Conservation (phyloP, 2,329 filamentous ascomycete genomes). For the Colletotrichum sidae region DNA sequence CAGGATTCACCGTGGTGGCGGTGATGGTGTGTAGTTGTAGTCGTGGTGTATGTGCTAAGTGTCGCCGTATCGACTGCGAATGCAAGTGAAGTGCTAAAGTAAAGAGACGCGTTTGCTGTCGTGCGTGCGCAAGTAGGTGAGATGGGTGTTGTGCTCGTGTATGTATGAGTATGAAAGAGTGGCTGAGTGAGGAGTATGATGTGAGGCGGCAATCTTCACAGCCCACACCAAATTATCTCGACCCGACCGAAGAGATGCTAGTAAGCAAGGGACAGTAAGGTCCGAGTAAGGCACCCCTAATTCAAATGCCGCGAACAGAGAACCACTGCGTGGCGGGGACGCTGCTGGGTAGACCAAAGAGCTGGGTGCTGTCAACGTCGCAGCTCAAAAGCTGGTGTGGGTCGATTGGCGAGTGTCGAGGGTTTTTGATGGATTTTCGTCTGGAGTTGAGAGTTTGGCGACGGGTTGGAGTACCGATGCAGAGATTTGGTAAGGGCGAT, state of each 20-base stretch:
- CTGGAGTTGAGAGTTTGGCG: not conserved
- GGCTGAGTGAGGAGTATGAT: slow-evolving; percentile 30
- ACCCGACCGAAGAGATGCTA: not conserved
- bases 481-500: not conserved
- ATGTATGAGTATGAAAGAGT: slow-evolving; percentile 15
- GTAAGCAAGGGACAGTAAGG: too few species aligned
- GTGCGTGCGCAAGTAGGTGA: slow-evolving; percentile 1
- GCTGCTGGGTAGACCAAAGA: slow-evolving; percentile 17
- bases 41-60: not conserved
- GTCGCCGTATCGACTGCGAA: too few species aligned
- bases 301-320: slow-evolving; percentile 22
- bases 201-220: slow-evolving; percentile 30
- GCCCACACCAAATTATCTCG: slow-evolving; percentile 27
- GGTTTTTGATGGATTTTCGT: not conserved
- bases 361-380: slow-evolving; percentile 28
- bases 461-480: not conserved
- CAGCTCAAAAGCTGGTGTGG: slow-evolving; percentile 31
- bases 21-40: not conserved
- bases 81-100: too few species aligned
- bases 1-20: not conserved
- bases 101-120: not conserved
- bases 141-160: slow-evolving; percentile 3
- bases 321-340: not conserved
- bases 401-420: slow-evolving; percentile 7
- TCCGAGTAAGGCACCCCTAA: not conserved